Conservation (phyloP, 2,329 filamentous ascomycete species). For the Microdochium paspali region DNA sequence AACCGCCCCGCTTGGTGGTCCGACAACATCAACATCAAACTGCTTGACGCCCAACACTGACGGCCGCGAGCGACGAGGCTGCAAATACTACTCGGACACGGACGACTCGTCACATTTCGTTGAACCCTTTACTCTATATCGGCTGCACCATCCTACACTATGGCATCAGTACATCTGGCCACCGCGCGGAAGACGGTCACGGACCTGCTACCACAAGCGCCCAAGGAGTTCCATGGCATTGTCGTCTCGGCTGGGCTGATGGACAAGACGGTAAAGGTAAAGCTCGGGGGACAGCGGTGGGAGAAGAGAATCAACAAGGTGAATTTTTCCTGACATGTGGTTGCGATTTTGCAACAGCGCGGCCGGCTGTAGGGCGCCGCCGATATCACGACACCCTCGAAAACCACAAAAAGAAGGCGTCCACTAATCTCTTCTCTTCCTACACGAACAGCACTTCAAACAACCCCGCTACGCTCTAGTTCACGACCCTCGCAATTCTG, state of each 20-base stretch:
- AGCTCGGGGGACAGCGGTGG: slow-evolving; percentile 62
- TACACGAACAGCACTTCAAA: slow-evolving; percentile 50
- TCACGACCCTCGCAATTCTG: slow-evolving; percentile 67
- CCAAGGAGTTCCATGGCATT: slow-evolving; percentile 51
- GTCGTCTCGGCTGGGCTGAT: slow-evolving; percentile 72
- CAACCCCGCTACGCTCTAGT: slow-evolving; percentile 58
- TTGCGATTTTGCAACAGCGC: not conserved
- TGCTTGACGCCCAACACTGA: too few relatives aligned
- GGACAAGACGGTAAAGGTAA: slow-evolving; percentile 71
- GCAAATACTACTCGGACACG: too few relatives aligned
- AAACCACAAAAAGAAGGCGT: too few relatives aligned
- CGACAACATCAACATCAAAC: too few relatives aligned
- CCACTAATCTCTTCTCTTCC: not conserved
- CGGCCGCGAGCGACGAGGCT: too few relatives aligned
- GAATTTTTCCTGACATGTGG: slow-evolving; percentile 8
- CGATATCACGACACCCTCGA: too few relatives aligned
- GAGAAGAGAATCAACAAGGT: slow-evolving; percentile 68
- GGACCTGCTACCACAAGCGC: slow-evolving; percentile 14
- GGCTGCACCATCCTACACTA: too few relatives aligned
- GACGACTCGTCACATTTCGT: too few relatives aligned
- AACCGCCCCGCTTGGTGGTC: too few relatives aligned
- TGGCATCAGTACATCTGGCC: not conserved
- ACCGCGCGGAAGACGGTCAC: not conserved
- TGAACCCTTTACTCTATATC: too few relatives aligned
- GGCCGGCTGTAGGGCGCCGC: too few relatives aligned